Percentiles rank a stretch among this genome's conserved stretches.
Evolutionary conservation across 2,329 filamentous ascomycete genomes (phyloP).

Genomic region (Arthrobotrys pseudoclavata): DNA sequence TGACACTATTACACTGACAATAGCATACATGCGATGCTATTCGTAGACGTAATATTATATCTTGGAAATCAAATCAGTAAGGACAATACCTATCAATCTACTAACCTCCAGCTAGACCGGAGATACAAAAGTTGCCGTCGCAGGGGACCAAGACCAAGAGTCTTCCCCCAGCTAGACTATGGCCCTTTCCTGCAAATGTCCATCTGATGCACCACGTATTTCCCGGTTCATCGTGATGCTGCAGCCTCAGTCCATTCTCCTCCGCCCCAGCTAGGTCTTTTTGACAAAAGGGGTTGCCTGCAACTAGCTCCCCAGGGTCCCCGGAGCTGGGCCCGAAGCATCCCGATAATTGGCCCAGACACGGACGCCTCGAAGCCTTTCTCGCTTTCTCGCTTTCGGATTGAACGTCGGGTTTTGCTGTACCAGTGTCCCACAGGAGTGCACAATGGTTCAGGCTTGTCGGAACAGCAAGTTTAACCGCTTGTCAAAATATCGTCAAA

Average conservation of each 20-base stretch:
- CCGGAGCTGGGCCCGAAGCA: slow-evolving; percentile 8
- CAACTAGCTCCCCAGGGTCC: slow-evolving; percentile 2
- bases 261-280: slow-evolving; percentile 36
- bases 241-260: slow-evolving; percentile 34
- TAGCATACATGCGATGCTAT: slow-evolving; percentile 37
- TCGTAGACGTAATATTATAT: slow-evolving; percentile 31
- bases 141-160: slow-evolving; percentile 12
- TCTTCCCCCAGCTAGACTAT: slow-evolving; percentile 5
- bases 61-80: slow-evolving; percentile 32
- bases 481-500: slow-evolving; percentile 6
- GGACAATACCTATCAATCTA: neutral
- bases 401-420: slow-evolving; percentile 5
- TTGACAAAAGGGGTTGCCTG: slow-evolving; percentile 30
- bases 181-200: slow-evolving; percentile 24
- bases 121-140: slow-evolving; percentile 54
- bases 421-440: slow-evolving; percentile 17
- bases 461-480: slow-evolving; percentile 41
- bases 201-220: slow-evolving; percentile 50
- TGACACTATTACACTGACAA: slow-evolving; percentile 30
- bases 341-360: neutral
- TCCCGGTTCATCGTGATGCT: slow-evolving; percentile 41
- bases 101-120: slow-evolving; percentile 1
- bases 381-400: neutral
- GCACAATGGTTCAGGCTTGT: slow-evolving; percentile 27
- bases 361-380: slow-evolving; percentile 16